These are phyloP conservation scores for Neospermospora avenae DNA, from an alignment of 2,329 filamentous ascomycete species.

Conservation along the genomic window DNA sequence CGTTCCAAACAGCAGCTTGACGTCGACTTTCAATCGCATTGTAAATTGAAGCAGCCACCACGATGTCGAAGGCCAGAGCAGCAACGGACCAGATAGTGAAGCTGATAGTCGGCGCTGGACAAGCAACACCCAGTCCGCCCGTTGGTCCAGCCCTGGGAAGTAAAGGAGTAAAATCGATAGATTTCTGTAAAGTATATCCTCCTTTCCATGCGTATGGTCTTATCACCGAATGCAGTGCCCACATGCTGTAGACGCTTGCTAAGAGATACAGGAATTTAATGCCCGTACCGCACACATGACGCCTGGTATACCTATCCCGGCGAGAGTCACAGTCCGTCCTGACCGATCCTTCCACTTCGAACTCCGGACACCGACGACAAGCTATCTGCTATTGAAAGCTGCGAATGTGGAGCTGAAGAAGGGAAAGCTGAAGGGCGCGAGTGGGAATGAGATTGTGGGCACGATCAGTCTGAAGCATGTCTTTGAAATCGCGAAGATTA, in stretches of 20 bases:
- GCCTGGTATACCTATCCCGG: conserved; percentile 81
- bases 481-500: conserved; percentile 97
- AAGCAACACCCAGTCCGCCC: conserved; percentile 90
- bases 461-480: conserved; percentile 90
- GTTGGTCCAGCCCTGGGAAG: conserved; percentile 94
- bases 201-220: background rate
- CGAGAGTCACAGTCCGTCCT: conserved; percentile 84
- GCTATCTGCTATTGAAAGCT: conserved; percentile 81
- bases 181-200: conserved; percentile 86
- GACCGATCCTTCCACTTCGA: conserved; percentile 94
- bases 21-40: background rate
- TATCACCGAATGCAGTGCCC: conserved; percentile 12
- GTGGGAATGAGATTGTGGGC: conserved; percentile 75
- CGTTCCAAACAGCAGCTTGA: background rate
- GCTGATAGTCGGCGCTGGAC: conserved; percentile 93
- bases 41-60: conserved; percentile 9
- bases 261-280: conserved; percentile 78
- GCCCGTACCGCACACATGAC: conserved; percentile 83
- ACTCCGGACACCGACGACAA: conserved; percentile 89
- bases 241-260: background rate
- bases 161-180: conserved; percentile 98
- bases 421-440: conserved; percentile 73
- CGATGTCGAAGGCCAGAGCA: conserved; percentile 36
- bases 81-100: conserved; percentile 77
- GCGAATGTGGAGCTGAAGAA: conserved; percentile 69